These are phyloP conservation scores for Cokeromyces recurvatus DNA, from an alignment of 371 early-diverging fungal genomes.

Conservation along the genomic window DNA sequence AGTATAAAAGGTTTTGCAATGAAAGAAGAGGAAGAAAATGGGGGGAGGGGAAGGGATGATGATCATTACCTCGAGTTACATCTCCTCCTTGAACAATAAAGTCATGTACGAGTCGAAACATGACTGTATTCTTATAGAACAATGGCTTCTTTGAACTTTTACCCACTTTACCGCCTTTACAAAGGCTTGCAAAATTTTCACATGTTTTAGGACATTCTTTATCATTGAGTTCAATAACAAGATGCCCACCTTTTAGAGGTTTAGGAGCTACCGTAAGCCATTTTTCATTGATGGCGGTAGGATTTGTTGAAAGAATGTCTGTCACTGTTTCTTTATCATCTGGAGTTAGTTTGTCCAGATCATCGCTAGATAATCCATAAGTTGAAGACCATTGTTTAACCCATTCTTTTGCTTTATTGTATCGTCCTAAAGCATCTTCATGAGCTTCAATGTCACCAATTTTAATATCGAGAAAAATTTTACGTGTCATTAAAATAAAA, in stretches of 20 bases:
- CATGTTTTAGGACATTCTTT: constrained; percentile 59
- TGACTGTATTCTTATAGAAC: constrained; percentile 41
- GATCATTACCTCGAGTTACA: constrained; percentile 51
- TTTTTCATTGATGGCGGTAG: constrained; percentile 26
- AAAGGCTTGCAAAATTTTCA: constrained; percentile 56
- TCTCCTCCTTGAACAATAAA: constrained; percentile 85
- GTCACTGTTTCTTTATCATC: constrained; percentile 39
- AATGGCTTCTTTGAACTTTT: constrained; percentile 53
- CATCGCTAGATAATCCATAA: constrained; percentile 36
- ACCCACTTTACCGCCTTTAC: constrained; percentile 44
- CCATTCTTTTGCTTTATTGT: constrained; percentile 34
- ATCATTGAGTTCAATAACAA: constrained; percentile 45
- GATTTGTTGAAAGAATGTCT: constrained; percentile 39
- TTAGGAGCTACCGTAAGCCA: constrained; percentile 32
- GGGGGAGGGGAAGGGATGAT: too few species aligned
- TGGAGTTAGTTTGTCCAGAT: constrained; percentile 21
- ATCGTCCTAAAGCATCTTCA: constrained; percentile 21
- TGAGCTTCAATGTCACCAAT: constrained; percentile 39
- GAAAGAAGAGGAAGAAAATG: too few species aligned
- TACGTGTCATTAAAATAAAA: constrained; percentile 6
- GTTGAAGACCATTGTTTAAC: constrained; percentile 36
- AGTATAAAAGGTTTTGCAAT: too few species aligned
- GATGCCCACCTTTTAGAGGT: constrained; percentile 42
- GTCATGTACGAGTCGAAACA: constrained; percentile 55
- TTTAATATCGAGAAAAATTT: constrained; percentile 44